Evolutionary conservation across 116 monocot species (phyloP).

Genomic region (Trichopus zeylanicus): DNA sequence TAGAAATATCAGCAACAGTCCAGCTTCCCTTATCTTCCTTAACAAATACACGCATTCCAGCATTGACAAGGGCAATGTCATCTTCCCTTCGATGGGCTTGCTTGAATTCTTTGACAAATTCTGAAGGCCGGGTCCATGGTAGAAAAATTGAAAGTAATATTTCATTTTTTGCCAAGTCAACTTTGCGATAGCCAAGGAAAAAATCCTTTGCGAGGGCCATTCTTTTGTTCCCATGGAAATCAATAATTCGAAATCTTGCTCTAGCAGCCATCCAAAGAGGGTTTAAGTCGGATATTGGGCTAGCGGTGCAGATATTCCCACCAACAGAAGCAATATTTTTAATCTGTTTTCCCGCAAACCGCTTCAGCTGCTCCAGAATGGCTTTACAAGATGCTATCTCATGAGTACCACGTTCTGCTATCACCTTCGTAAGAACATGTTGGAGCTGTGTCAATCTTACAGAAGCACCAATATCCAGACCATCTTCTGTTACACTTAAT

Average conservation of each 20-base stretch:
- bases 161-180: conserved; percentile 61
- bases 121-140: conserved; percentile 80
- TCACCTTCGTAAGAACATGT: conserved; percentile 41
- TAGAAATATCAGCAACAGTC: conserved; percentile 56
- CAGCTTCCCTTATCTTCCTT: conserved; percentile 37
- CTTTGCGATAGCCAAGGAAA: conserved; percentile 90
- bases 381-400: conserved; percentile 84
- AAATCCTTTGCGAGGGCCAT: conserved; percentile 56
- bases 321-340: conserved; percentile 96
- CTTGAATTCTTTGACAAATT: conserved; percentile 97
- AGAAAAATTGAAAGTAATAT: conserved; percentile 68
- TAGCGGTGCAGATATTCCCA: conserved; percentile 98
- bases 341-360: conserved; percentile 98
- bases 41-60: conserved; percentile 80
- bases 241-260: conserved; percentile 61
- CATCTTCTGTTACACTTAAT: conserved; percentile 44
- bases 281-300: conserved; percentile 99
- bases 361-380: conserved; percentile 73
- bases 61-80: conserved; percentile 99
- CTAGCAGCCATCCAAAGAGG: conserved; percentile 91
- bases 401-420: conserved; percentile 35
- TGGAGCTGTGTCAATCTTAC: conserved; percentile 77
- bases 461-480: conserved; percentile 87
- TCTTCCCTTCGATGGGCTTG: conserved; percentile 96
- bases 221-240: conserved; percentile 53